Base-by-base conservation (phyloP, 257 asterid species). In the Solanum arcanum region DNA sequence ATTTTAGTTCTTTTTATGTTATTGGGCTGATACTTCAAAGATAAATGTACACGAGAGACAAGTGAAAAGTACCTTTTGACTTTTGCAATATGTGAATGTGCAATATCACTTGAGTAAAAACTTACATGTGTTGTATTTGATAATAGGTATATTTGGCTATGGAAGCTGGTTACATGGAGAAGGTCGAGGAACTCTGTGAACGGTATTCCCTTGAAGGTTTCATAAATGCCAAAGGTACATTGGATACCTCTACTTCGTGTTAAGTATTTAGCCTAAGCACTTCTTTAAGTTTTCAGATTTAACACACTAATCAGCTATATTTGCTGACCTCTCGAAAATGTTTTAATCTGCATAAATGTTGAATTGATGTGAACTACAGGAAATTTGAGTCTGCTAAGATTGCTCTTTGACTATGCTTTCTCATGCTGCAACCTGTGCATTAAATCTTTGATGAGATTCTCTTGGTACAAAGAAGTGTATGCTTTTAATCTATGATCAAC, bases 161-260 rank as follows among this genome's bases (percentile, higher is more conserved):
- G 98, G 99, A 97, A 93, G 98, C 98, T 91, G 99, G 99, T 87
- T 97, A 97, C 88, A 42, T 39, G 46, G 99, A 97, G 90, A 97
- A 97, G 90, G 99, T 93, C 56, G 96, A 97, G 90, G 99, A 97
- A 92, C 98, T 97, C 72, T 94, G 98, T 88, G 92, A 87, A 68
- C 96, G 95, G 49, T 90, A 97, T 88, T 92, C 96, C 66, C 96
- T 97, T 78, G 90, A 93, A 90, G 97, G 99, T 86, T 96, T 97
- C 88, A 83, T 87, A 86, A 89, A 92, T 88, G 86, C 88, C 89
- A 92, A 93, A 91, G 96, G 99, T 97, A 92, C 89, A 92, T 73
- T 88, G 83, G 83, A 64, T 84, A 86, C 70, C 80, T 46, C 76
- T 76, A 23, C 72, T 21, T 9, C 46, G 15, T 87, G 42, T 87